Evolutionary conservation across 1,284 basidiomycete species (phyloP), one percentile per base, ranked within the genome.

Genomic region (Uromyces viciae-fabae): DNA sequence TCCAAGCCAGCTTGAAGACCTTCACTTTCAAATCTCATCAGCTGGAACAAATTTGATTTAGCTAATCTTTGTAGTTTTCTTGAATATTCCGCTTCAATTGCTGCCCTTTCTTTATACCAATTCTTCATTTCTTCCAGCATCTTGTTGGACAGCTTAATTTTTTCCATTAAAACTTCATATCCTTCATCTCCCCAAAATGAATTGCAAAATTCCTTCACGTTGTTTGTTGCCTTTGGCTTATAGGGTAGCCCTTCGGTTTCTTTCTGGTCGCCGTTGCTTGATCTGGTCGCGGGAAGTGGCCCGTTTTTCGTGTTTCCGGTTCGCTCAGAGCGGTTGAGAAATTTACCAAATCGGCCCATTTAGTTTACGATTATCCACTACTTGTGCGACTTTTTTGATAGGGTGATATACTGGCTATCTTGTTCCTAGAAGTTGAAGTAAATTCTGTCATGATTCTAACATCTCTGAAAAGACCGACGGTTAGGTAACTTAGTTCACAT

Each of bases 81-180:
- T 1, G 96, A 91, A 85, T 98, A 98, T 46, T 98, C 96, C 83
- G 98, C 95, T 86, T 99, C 95, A 83, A 98, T 58, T 11, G 46
- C n/a, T 2, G 77, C 77, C 31, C 77, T 54, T 38, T 80, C 68
- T 40, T 80, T 80, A 28, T 73, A 80, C 77, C 77, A 80, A 8
- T 43, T 64, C 69, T 80, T 80, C 28, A 80, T 15, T 28, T 80
- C 77, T 38, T 60, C 69, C 28, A 80, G n/a, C 54, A 80, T 72
- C 36, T 58, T 73, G 22, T 33, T 62, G 15, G 77, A 80, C 52
- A 56, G 58, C 66, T 73, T 80, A 2, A 58, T 58, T n/a, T 69
- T 68, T 43, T 64, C 54, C 5, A 73, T 62, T 9, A 80, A 11
- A 19, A 38, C 38, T 73, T 80, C 77, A n/a, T 80, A 80, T 36